Conservation (phyloP, 352 stramenopile genomes). For the Phytopythium vexans region DNA sequence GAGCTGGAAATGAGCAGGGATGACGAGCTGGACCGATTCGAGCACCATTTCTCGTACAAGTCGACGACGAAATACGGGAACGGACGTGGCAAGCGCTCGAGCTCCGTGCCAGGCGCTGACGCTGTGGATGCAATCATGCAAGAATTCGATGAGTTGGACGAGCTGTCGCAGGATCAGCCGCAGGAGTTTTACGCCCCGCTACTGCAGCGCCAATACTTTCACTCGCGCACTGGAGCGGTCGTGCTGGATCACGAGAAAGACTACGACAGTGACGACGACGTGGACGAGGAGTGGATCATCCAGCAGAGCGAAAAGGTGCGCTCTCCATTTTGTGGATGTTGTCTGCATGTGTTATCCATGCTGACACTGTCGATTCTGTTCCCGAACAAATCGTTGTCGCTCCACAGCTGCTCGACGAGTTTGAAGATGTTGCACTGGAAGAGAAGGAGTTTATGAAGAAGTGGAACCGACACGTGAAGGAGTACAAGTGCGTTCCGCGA, state of each 20-base stretch:
- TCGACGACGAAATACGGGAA: conserved; percentile 42
- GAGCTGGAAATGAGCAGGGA: conserved; percentile 53
- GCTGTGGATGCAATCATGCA: conserved; percentile 61
- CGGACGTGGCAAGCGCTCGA: conserved; percentile 10
- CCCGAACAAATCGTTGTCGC: too few relatives aligned
- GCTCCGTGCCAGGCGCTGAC: conserved; percentile 21
- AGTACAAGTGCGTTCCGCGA: conserved; percentile 48
- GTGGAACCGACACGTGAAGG: conserved; percentile 85
- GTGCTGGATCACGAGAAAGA: conserved; percentile 81
- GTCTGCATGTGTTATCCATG: conserved; percentile 1
- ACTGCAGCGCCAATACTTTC: conserved; percentile 85
- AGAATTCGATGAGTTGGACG: conserved; percentile 71
- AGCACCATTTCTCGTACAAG: conserved; percentile 67
- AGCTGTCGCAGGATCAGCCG: conserved; percentile 47
- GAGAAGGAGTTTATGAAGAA: conserved; percentile 91
- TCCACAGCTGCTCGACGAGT: conserved; percentile 76
- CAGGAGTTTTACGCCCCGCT: conserved; percentile 72
- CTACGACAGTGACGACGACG: conserved; percentile 87
- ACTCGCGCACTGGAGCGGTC: conserved; percentile 79
- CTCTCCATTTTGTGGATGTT: neutral
- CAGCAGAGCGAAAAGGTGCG: conserved; percentile 78
- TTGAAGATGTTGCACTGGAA: conserved; percentile 83
- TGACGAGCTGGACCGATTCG: conserved; percentile 49
- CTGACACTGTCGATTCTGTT: conserved; percentile 1
- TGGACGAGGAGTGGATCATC: conserved; percentile 88